These are phyloP conservation scores for Scedosporium aurantiacum DNA, from an alignment of 2,329 filamentous ascomycete species.

Conservation along the genomic window DNA sequence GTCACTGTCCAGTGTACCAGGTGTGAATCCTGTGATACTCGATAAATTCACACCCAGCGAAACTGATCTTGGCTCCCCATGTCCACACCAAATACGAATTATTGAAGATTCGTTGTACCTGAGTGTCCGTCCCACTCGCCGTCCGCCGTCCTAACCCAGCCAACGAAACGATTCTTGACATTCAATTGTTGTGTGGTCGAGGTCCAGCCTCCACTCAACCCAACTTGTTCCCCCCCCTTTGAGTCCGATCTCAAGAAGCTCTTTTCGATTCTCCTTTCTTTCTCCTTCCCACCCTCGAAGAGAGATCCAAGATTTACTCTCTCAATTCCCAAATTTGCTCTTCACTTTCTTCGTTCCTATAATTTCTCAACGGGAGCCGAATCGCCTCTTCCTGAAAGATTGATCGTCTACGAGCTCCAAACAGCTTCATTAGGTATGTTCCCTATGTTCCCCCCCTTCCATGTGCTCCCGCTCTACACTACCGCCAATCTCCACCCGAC, in stretches of 20 bases:
- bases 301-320: not conserved
- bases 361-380: not conserved
- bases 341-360: slow-evolving; percentile 4
- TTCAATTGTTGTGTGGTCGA: no score
- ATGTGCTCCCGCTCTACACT: not conserved
- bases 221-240: no score
- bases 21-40: not conserved
- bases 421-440: not conserved
- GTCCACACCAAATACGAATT: slow-evolving; percentile 9
- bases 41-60: not conserved
- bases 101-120: no score
- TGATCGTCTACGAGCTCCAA: slow-evolving; percentile 2
- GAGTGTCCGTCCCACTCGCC: no score
- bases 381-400: slow-evolving; percentile 5
- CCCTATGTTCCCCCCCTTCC: not conserved
- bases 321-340: slow-evolving; percentile 5
- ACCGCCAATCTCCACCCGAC: not conserved
- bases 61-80: slow-evolving; percentile 9
- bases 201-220: no score
- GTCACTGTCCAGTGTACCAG: not conserved
- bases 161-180: no score
- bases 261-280: no score
- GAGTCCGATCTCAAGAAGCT: no score
- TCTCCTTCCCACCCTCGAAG: no score
- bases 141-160: no score